Evolutionary conservation across 768 basidiomycete genomes (phyloP).

Genomic region (Boletus sp.): DNA sequence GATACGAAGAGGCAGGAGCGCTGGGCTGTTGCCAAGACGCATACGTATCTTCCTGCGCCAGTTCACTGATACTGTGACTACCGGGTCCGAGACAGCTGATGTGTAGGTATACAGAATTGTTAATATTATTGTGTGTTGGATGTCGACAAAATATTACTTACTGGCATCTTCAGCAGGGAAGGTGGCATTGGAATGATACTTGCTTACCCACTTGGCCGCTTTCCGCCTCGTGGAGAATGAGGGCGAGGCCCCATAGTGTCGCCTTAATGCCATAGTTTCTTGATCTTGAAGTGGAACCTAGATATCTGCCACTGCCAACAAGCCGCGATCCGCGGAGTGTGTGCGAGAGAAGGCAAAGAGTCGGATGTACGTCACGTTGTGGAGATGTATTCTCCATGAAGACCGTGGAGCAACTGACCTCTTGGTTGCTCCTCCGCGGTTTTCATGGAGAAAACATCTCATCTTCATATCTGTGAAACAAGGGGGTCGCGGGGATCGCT

Average conservation of each 20-base stretch:
- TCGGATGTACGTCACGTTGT: background rate
- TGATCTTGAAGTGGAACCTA: background rate
- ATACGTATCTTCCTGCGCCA: background rate
- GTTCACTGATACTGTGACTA: background rate
- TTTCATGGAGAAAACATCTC: too few species aligned
- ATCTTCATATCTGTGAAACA: background rate
- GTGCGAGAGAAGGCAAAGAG: background rate
- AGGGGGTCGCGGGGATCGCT: background rate
- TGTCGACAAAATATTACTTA: background rate
- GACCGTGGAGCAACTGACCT: background rate
- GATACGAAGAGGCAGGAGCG: background rate
- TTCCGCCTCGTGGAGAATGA: background rate
- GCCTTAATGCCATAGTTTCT: background rate
- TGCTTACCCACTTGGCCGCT: too few species aligned
- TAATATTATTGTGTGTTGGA: too few species aligned
- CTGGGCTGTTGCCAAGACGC: background rate
- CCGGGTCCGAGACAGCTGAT: background rate
- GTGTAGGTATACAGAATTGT: background rate
- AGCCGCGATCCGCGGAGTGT: conserved; percentile 2
- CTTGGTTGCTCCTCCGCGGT: too few species aligned
- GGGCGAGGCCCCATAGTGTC: background rate
- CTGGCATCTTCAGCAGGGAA: background rate
- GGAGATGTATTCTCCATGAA: background rate
- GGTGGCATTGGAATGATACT: background rate
- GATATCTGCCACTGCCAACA: background rate